A percentile compares a stretch with the other conserved stretches of the same genome.
phyloP scores from a whole-genome alignment of 192 early-diverging fungal genomes.

The Borealophlyctis nickersoniae region DNA sequence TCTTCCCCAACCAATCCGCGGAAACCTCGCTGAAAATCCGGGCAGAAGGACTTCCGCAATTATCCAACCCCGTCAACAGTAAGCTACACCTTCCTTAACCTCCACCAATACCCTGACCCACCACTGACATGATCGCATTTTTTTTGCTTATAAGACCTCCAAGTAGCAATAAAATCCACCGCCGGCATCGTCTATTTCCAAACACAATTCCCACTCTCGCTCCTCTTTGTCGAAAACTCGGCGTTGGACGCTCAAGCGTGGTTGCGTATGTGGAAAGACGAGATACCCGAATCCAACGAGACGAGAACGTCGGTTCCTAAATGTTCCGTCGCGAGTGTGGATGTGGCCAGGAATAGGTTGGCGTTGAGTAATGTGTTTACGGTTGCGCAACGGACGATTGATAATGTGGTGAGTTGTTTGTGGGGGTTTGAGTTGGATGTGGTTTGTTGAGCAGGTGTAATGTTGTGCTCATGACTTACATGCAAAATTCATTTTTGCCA shows the following conservation, averaged over 20 bases:
- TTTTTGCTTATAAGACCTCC: slow-evolving; percentile 40
- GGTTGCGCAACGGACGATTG: slow-evolving; percentile 58
- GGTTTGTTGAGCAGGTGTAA: not conserved
- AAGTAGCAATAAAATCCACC: slow-evolving; percentile 69
- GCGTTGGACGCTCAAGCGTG: slow-evolving; percentile 5
- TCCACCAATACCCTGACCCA: not conserved
- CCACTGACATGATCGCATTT: not conserved
- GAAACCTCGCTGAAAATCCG: slow-evolving; percentile 50
- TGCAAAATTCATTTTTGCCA: no score
- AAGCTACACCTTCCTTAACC: slow-evolving; percentile 9
- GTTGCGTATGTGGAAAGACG: slow-evolving; percentile 23
- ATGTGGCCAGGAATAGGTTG: slow-evolving; percentile 15
- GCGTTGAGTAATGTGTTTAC: slow-evolving; percentile 56
- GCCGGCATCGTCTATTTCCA: slow-evolving; percentile 71
- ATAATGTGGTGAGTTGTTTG: slow-evolving; percentile 41
- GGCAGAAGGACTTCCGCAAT: slow-evolving; percentile 46
- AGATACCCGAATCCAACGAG: slow-evolving; percentile 2
- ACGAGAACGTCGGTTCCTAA: not conserved
- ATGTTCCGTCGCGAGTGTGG: not conserved
- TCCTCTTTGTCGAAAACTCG: not conserved
- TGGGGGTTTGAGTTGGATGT: no score
- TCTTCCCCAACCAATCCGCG: slow-evolving; percentile 41
- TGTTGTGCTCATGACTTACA: no score
- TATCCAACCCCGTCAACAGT: slow-evolving; percentile 51
- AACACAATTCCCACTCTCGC: slow-evolving; percentile 50